Evolutionary conservation across 805 yeast species (phyloP).

Genomic region (Candida verbasci): DNA sequence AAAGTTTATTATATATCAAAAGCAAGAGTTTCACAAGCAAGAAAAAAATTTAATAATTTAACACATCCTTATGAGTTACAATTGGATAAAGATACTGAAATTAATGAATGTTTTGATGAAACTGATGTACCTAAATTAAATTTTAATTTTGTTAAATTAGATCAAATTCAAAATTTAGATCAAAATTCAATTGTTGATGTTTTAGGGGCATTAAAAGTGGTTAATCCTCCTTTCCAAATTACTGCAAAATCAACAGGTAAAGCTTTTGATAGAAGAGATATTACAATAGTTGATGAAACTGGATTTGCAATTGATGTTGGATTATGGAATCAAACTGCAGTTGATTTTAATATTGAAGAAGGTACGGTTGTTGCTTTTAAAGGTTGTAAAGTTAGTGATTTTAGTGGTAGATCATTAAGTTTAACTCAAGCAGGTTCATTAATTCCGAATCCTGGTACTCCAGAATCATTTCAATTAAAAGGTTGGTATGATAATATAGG

Average conservation of each 20-base stretch:
- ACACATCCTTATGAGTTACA: slow-evolving; percentile 84
- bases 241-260: slow-evolving; percentile 85
- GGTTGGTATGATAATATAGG: slow-evolving; percentile 95
- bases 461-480: slow-evolving; percentile 80
- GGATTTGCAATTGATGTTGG: slow-evolving; percentile 74
- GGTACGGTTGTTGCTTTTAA: slow-evolving; percentile 90
- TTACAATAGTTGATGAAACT: slow-evolving; percentile 80
- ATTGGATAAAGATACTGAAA: slow-evolving; percentile 72
- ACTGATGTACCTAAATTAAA: slow-evolving; percentile 71
- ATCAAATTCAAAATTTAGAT: slow-evolving; percentile 61
- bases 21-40: slow-evolving; percentile 77
- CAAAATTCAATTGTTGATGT: slow-evolving; percentile 77
- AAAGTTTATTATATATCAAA: slow-evolving; percentile 81
- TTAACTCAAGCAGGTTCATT: slow-evolving; percentile 76
- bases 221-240: slow-evolving; percentile 71
- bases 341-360: slow-evolving; percentile 64
- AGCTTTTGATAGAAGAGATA: slow-evolving; percentile 88
- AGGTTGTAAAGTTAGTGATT: slow-evolving; percentile 86
- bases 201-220: slow-evolving; percentile 77
- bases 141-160: slow-evolving; percentile 70
- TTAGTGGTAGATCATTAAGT: slow-evolving; percentile 79
- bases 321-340: slow-evolving; percentile 86
- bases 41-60: slow-evolving; percentile 79
- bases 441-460: slow-evolving; percentile 78
- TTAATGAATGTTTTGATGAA: slow-evolving; percentile 62